phyloP scores from a whole-genome alignment of 106 monocot species.

The Iris macrosiphon region DNA sequence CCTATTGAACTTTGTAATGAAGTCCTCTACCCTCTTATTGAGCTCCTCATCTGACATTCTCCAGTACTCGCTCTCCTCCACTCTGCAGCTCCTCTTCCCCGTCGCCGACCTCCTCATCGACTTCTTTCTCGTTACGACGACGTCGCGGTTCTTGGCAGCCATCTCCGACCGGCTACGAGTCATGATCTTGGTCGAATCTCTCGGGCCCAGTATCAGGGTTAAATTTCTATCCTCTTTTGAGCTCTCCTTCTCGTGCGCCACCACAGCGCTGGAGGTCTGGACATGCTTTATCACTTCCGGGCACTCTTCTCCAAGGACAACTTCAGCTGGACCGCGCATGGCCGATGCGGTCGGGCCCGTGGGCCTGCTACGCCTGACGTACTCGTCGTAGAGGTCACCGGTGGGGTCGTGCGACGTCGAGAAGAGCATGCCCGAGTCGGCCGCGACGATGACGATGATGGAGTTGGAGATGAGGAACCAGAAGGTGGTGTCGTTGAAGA shows the following conservation, averaged over 20 bases:
- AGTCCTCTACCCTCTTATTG: constrained; percentile 54
- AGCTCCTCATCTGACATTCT: constrained; percentile 56
- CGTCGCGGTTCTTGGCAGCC: not conserved
- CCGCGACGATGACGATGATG: constrained; percentile 51
- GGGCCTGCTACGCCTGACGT: constrained; percentile 1
- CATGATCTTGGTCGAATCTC: too few relatives aligned
- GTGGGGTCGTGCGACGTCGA: constrained; percentile 7
- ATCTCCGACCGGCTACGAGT: not conserved
- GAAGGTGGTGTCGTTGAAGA: constrained; percentile 57
- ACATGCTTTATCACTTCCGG: not conserved
- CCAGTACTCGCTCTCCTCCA: constrained; percentile 24
- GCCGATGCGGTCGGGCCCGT: too few relatives aligned
- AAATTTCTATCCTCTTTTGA: too few relatives aligned
- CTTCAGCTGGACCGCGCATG: not conserved
- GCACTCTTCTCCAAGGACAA: not conserved
- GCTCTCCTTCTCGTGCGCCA: too few relatives aligned
- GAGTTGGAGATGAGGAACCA: constrained; percentile 73
- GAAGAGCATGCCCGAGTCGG: constrained; percentile 42
- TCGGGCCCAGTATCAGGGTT: too few relatives aligned
- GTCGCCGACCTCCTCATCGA: constrained; percentile 8
- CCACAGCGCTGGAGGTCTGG: too few relatives aligned
- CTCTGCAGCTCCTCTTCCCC: not conserved
- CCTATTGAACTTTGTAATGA: constrained; percentile 49
- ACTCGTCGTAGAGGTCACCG: constrained; percentile 22
- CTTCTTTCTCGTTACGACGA: not conserved